Base-by-base conservation (phyloP, 2,329 filamentous ascomycete species). In the Ophiostoma novo-ulmi region DNA sequence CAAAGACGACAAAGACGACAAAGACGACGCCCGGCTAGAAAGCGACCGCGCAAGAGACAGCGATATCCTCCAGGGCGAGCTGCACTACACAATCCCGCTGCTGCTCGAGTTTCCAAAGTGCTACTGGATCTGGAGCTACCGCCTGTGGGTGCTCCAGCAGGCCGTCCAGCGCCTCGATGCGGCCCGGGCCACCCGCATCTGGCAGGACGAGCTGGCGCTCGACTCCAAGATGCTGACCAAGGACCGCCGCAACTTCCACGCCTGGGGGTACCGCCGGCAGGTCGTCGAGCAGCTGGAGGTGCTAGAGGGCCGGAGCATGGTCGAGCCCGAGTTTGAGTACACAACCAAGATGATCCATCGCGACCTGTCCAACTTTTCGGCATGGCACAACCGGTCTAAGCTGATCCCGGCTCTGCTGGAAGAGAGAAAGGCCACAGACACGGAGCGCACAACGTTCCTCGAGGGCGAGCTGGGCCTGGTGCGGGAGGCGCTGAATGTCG, bases 51-150 rank as follows among this genome's bases (percentile, higher is more conserved):
- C 68, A 72, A 69, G 35, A 0, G 68, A 71, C 58, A 20, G n/a
- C 2, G 69, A 38, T 20, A 77, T 90, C 41, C 85, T 98, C 73
- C 85, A 87, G 66, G 83, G 86, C 70, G 95, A 99, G 78, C 84
- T 99, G 44, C 82, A 82, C 67, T 97, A 97, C 77, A 89, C 94
- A 44, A 87, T 97, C 58, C 92, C 92, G 0, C 85, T 99, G 26
- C 86, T 99, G 68, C 85, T 92, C 74, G 88, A 93, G 74, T 94
- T 88, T 74, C 95, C 95, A 7, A 99, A 99, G 79, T 98, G 95
- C 84, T 99, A 99, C 82, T 98, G 95, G 94, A 94, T 99, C 77
- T 99, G 95, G 95, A 97, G 97, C 75, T 94, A 97, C 80, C 89
- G 95, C 38, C 81, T 90, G 65, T 99, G 95, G 94, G 82, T 94